A percentile compares a stretch with the other conserved stretches of the same genome.
phyloP scores from a whole-genome alignment of 805 yeast species.

The Pichia cabralensis region DNA sequence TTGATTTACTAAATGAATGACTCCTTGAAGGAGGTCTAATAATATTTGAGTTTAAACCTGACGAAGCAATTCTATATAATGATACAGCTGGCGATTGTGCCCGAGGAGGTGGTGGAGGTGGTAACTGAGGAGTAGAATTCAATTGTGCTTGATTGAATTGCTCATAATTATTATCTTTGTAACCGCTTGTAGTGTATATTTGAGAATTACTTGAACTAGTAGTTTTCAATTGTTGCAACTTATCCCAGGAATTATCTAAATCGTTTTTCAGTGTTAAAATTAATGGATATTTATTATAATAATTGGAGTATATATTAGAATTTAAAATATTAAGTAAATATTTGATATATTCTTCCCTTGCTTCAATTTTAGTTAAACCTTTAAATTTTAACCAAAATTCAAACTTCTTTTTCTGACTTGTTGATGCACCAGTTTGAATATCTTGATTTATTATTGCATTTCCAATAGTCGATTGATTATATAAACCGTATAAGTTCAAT shows the following conservation, averaged over 20 bases:
- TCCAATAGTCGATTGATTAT: conserved; percentile 87
- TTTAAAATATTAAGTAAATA: conserved; percentile 66
- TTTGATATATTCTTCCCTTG: conserved; percentile 61
- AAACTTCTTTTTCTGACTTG: conserved; percentile 67
- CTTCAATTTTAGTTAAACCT: conserved; percentile 59
- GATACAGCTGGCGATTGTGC: conserved; percentile 27
- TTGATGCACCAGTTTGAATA: conserved; percentile 49
- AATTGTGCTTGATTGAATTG: no score
- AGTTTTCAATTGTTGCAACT: conserved; percentile 18
- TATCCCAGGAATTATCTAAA: conserved; percentile 68
- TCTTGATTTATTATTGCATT: conserved; percentile 61
- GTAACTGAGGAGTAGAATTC: no score
- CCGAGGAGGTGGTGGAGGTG: conserved; percentile 11
- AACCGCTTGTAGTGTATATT: no score
- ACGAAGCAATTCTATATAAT: conserved; percentile 23
- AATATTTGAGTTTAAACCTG: conserved; percentile 19
- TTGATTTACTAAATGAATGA: conserved; percentile 15
- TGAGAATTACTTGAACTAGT: no score
- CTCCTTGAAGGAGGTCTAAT: conserved; percentile 23
- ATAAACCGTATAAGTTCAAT: conserved; percentile 65
- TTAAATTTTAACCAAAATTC: conserved; percentile 77
- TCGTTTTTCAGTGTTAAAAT: conserved; percentile 38
- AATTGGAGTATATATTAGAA: no score
- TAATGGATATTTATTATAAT: conserved; percentile 56
- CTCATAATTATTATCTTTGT: no score